Evolutionary conservation across 2,329 filamentous ascomycete species (phyloP), one percentile per base, ranked within the genome.

Genomic region (Penicillium italicum): DNA sequence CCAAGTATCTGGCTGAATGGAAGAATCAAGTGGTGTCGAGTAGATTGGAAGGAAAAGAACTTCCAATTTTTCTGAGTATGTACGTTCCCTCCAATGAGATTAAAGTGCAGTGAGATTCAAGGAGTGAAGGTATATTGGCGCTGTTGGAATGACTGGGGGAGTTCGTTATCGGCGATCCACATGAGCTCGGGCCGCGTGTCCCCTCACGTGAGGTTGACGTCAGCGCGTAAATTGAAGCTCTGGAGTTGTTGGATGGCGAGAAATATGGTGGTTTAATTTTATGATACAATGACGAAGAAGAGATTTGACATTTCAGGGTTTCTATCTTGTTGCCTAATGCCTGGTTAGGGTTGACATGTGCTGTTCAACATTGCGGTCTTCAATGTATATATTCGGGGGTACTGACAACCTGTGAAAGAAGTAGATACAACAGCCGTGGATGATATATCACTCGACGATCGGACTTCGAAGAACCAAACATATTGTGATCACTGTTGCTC

Each of bases 181-280:
- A 45, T 37, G 50, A 65, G 63, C 63, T 65, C 50, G 52, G 60
- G 55, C 63, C 63, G 59, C 58, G 61, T 63, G 57, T 61, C 31
- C 24, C 51, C 53, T 66, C 63, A 66, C 63, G 63, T 66, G 63
- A 66, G 46, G 11, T 33, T 62, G 61, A 64, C 61, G 56, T 63
- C 56, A 58, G 46, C 36, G n/a, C 24, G 24, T 41, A 28, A 41
- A 34, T 55, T 37, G 43, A n/a, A 26, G 38, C 38, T 16, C 11
- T 44, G 12, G 18, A 30, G 42, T 33, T n/a, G 16, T 28, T 43
- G 10, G 10, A 43, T 22, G 28, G 42, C 28, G 28, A 45, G 18
- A 22, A 45, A 45, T 31, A 31, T 44, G 26, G n/a, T 31, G 42
- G 14, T n/a, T 33, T n/a, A 5, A 12, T 33, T 30, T 44, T 33